Conservation (phyloP, 2,329 filamentous ascomycete genomes). For the Lasiodiplodia theobromae region DNA sequence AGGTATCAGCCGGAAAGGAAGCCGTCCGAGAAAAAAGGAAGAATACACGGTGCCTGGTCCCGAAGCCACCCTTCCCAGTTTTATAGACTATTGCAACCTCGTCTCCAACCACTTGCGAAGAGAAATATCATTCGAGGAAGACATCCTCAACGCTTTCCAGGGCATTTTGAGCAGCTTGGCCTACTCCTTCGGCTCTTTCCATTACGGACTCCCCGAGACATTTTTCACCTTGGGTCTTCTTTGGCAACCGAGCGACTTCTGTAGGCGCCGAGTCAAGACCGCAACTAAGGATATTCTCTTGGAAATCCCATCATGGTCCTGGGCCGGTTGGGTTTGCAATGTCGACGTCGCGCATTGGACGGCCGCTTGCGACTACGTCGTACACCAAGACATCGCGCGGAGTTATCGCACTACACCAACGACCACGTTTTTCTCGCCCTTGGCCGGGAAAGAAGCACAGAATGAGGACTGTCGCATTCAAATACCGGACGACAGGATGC, state of each 20-base stretch:
- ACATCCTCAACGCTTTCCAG: background rate
- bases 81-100: background rate
- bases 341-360: background rate
- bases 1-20: background rate
- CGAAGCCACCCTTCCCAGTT: background rate
- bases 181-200: background rate
- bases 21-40: background rate
- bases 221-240: background rate
- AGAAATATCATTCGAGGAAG: background rate
- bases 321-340: background rate
- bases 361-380: background rate
- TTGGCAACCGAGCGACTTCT: background rate
- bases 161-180: background rate
- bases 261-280: background rate
- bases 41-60: constrained; percentile 1
- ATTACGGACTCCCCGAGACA: background rate
- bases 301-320: background rate
- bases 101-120: background rate
- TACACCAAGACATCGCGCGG: background rate
- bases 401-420: background rate
- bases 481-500: background rate
- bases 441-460: background rate
- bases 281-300: too few species aligned
- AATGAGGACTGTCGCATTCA: background rate
- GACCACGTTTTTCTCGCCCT: background rate